Evolutionary conservation across 345 rosid genomes (phyloP).

Genomic region (Eucalyptus erythrocorys): DNA sequence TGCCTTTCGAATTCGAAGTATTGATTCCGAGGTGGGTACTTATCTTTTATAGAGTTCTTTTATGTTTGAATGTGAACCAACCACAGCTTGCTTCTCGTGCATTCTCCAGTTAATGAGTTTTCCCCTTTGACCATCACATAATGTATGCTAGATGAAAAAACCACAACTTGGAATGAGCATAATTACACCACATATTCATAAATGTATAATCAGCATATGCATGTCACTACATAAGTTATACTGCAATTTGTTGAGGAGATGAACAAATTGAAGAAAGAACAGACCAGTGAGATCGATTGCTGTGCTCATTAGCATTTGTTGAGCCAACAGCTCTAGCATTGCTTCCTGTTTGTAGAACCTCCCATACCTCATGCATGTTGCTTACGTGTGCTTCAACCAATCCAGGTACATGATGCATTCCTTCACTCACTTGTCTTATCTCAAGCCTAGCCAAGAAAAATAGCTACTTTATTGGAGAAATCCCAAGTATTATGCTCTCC

Average conservation of each 20-base stretch:
- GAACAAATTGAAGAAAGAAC: not conserved
- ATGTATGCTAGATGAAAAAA: conserved; percentile 44
- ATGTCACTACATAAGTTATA: not conserved
- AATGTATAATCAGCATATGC: not conserved
- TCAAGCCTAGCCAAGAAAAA: conserved; percentile 48
- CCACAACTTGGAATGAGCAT: not conserved
- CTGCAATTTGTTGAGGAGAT: not conserved
- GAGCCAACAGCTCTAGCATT: conserved; percentile 85
- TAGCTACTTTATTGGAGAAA: not conserved
- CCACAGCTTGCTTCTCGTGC: conserved; percentile 93
- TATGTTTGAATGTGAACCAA: too few relatives aligned
- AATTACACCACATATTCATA: not conserved
- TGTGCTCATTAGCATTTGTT: conserved; percentile 86
- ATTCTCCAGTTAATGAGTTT: conserved; percentile 76
- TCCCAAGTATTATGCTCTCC: not conserved
- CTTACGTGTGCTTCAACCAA: conserved; percentile 72
- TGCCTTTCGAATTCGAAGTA: too few relatives aligned
- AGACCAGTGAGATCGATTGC: conserved; percentile 98
- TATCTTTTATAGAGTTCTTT: too few relatives aligned
- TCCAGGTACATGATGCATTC: conserved; percentile 82
- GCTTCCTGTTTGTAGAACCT: conserved; percentile 82
- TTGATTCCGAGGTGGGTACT: too few relatives aligned
- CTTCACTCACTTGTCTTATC: conserved; percentile 70
- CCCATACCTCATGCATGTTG: conserved; percentile 86
- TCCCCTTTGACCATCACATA: conserved; percentile 90